A percentile compares a stretch with the other conserved stretches of the same genome.
Evolutionary conservation across 1,284 basidiomycete genomes (phyloP).

Genomic region (Leccinum griseonigrum): DNA sequence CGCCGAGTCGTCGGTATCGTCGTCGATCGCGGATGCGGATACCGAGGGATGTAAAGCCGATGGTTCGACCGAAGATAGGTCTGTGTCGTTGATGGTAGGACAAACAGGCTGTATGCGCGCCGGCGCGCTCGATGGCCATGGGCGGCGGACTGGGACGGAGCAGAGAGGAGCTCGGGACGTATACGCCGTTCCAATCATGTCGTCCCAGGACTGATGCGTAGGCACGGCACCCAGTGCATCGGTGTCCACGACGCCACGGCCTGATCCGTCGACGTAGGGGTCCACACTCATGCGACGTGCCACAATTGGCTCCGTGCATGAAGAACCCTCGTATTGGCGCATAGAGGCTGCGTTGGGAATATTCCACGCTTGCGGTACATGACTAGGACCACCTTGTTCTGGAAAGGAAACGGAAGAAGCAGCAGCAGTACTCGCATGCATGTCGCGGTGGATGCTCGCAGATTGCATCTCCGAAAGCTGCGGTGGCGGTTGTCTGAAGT

Average conservation of each 20-base stretch:
- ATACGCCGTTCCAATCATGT: not conserved
- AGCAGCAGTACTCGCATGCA: not conserved
- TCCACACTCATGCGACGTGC: not conserved
- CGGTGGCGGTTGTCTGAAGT: constrained; percentile 1
- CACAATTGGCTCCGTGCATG: not conserved
- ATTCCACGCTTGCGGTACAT: not conserved
- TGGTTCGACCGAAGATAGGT: not conserved
- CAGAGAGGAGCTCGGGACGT: not conserved
- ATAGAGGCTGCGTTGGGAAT: not conserved
- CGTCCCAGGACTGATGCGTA: constrained; percentile 13
- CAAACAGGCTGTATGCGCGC: not conserved
- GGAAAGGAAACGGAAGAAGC: not conserved
- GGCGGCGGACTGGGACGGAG: not conserved
- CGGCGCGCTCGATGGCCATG: constrained; percentile 1
- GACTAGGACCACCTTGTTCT: not conserved
- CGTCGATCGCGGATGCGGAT: not conserved
- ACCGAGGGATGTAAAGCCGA: not conserved
- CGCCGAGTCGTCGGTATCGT: constrained; percentile 11
- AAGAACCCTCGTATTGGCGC: not conserved
- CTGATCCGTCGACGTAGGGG: not conserved
- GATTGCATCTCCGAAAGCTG: not conserved
- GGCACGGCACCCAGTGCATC: not conserved
- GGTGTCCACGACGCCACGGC: not conserved
- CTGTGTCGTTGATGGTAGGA: not conserved
- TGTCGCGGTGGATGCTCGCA: not conserved